Evolutionary conservation across 2,329 filamentous ascomycete genomes (phyloP).

Genomic region (Trichoderma pleuroti): DNA sequence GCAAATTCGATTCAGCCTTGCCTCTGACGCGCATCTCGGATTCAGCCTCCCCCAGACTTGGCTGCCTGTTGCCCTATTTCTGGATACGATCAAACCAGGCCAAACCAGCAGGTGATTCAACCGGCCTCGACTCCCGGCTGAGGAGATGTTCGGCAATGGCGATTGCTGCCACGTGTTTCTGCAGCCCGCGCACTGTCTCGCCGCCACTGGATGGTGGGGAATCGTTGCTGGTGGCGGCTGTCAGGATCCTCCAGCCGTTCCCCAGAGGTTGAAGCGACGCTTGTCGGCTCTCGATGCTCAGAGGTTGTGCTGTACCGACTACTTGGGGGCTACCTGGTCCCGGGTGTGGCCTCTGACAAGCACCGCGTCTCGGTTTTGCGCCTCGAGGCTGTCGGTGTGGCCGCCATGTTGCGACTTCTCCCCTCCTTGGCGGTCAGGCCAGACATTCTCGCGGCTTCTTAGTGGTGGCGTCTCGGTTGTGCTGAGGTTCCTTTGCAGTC

Average conservation of each 20-base stretch:
- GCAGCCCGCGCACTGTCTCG: neutral
- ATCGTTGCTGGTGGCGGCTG: constrained; percentile 5
- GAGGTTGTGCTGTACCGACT: neutral
- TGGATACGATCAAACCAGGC: neutral
- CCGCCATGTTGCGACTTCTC: neutral
- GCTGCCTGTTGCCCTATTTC: neutral
- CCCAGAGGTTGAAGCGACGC: constrained; percentile 11
- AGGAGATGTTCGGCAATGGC: neutral
- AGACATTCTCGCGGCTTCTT: neutral
- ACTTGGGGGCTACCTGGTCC: neutral
- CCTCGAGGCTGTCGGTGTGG: neutral
- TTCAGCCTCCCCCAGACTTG: neutral
- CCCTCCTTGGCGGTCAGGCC: neutral
- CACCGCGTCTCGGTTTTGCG: neutral
- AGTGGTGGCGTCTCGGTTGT: constrained; percentile 9
- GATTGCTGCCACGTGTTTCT: neutral
- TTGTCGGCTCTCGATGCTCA: neutral
- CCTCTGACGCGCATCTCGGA: neutral
- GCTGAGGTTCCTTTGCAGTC: neutral
- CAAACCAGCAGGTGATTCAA: neutral
- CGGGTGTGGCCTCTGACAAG: neutral
- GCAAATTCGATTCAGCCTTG: neutral
- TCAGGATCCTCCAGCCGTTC: neutral
- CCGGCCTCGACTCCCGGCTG: neutral
- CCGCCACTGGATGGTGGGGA: constrained; percentile 17